These are phyloP conservation scores for Ligustrum vulgare DNA, from an alignment of 257 asterid species.

Conservation along the genomic window DNA sequence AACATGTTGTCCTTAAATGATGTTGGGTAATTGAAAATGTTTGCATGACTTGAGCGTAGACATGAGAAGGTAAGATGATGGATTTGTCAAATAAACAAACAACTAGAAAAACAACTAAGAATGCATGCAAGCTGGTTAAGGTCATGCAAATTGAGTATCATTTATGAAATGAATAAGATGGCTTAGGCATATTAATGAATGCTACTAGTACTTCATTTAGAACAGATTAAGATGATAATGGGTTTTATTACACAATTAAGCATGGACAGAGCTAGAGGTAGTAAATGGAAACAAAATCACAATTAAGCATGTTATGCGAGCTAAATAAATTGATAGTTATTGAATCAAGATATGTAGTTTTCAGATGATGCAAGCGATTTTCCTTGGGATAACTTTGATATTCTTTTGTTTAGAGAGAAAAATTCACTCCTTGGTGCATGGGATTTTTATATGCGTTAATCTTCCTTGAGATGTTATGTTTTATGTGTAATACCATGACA, in stretches of 20 bases:
- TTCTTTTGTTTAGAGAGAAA: background rate
- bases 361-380: background rate
- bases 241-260: background rate
- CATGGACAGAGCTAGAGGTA: too few relatives aligned
- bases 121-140: background rate
- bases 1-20: background rate
- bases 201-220: background rate
- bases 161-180: background rate
- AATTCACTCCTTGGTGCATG: background rate
- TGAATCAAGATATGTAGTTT: background rate
- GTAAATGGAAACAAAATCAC: too few relatives aligned
- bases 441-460: background rate
- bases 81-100: background rate
- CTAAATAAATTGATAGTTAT: background rate
- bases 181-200: background rate
- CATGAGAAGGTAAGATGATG: conserved; percentile 25
- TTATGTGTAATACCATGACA: background rate
- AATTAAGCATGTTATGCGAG: background rate
- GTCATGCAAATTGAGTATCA: background rate
- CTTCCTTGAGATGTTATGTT: conserved; percentile 3
- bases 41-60: background rate
- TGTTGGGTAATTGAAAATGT: background rate
- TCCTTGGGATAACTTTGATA: background rate
- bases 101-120: background rate
- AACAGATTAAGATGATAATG: background rate